phyloP scores from a whole-genome alignment of 1,139 yeast species.

The Yamadazyma mexicana region DNA sequence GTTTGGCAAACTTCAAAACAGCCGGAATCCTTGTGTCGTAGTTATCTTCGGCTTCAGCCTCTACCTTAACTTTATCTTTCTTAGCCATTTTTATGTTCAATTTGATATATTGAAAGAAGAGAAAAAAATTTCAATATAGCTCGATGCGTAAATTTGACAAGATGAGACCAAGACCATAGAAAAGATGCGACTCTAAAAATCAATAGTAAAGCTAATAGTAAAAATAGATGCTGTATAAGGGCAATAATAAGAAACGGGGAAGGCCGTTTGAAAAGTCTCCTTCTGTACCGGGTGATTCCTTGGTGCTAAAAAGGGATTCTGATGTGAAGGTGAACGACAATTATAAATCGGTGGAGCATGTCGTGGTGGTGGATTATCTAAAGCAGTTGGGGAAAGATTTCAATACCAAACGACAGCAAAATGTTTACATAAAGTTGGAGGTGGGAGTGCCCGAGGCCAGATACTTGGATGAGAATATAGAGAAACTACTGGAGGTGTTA shows the following conservation, averaged over 20 bases:
- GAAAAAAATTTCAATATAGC: conserved; percentile 12
- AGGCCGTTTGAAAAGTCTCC: background rate
- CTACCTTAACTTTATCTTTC: conserved; percentile 31
- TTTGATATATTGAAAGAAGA: background rate
- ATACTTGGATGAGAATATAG: conserved; percentile 20
- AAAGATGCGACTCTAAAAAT: background rate
- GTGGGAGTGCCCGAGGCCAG: conserved; percentile 29
- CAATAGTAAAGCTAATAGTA: background rate
- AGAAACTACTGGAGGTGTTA: conserved; percentile 9
- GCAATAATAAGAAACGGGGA: background rate
- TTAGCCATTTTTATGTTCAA: conserved; percentile 44
- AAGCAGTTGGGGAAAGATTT: conserved; percentile 8
- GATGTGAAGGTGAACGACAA: background rate
- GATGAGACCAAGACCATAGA: no score
- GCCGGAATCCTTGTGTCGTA: conserved; percentile 92
- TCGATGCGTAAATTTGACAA: conserved; percentile 17
- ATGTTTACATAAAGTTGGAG: conserved; percentile 20
- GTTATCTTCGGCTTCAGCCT: conserved; percentile 66
- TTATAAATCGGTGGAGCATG: background rate
- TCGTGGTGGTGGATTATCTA: conserved; percentile 5
- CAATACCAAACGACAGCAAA: conserved; percentile 3
- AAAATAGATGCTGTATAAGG: background rate
- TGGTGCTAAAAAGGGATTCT: background rate
- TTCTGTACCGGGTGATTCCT: background rate
- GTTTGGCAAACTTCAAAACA: conserved; percentile 87